Base-by-base conservation (phyloP, 805 yeast genomes). In the Priceomyces haplophilus region DNA sequence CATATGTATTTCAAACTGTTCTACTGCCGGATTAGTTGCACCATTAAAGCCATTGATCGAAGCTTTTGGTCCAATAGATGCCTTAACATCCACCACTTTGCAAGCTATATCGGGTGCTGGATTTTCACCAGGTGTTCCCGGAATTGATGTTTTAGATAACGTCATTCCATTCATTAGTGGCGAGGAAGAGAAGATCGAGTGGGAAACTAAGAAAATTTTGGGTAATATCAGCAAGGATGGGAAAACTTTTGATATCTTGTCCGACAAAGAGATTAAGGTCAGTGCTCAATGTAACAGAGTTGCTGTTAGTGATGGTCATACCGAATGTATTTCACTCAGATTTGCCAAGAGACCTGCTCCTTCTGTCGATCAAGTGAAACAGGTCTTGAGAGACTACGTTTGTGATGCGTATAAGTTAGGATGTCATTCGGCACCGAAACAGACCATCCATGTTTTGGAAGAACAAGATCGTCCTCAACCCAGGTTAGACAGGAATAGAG, bases 101-200 rank as follows among this genome's bases (percentile, higher is more conserved):
- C 99, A 93, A 66, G 99, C 99, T 30, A 88, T 93, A 51, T 90
- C 98, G 3, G 99, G 99, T 55, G 99, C 96, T 17, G 99, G 99
- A 2, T 93, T 87, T 64, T 86, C 96, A 7, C 99, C 99, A 38
- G 99, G 99, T 64, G 96, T 90, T 43, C 82, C 96, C 17, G 93
- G 95, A 51, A 90, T 93, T 66, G 98, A 93, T 61, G 82, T 91
- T 42, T 75, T 93, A 55, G 99, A 93, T 69, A 93, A 93, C 69
- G 78, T 93, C 52, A 88, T 93, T 43, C 99, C 99, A 33, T 93
- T 73, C 76, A 93, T 93, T 59, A 75, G 89, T 51, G 97, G 98
- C 36, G 99, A 93, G 69, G 99, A 93, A 71, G 99, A 93, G 54
- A 93, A 93, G 72, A 88, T 93, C 55, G 99, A 93, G 69, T 89